These are phyloP conservation scores for Starmera amethionina DNA, from an alignment of 805 yeast species.

Conservation along the genomic window DNA sequence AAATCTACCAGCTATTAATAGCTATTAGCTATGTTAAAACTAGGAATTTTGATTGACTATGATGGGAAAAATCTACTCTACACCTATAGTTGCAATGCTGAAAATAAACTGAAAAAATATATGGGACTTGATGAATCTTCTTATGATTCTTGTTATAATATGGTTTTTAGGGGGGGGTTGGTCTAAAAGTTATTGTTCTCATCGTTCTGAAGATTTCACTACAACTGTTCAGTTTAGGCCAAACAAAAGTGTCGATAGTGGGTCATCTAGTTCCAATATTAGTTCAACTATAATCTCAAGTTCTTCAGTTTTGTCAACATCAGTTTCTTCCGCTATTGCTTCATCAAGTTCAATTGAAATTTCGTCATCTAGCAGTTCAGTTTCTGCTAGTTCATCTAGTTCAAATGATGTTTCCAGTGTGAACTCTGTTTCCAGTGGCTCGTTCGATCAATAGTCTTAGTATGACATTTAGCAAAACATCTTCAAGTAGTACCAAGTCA, in stretches of 20 bases:
- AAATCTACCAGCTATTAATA: too few relatives aligned
- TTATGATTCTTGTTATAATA: not conserved
- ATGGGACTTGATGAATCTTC: not conserved
- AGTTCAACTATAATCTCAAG: not conserved
- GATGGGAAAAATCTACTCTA: constrained; percentile 3
- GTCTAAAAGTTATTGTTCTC: not conserved
- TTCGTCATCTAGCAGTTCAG: not conserved
- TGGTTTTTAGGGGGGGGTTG: not conserved
- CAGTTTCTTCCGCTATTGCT: not conserved
- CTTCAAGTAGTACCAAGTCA: not conserved
- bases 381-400: not conserved
- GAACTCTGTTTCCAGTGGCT: too few relatives aligned
- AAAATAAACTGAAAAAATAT: not conserved
- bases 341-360: not conserved
- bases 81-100: constrained; percentile 3
- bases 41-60: constrained; percentile 1
- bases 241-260: not conserved
- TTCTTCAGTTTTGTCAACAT: not conserved
- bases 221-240: not conserved
- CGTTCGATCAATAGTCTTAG: not conserved
- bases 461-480: not conserved
- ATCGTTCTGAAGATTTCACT: not conserved
- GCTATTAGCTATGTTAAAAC: too few relatives aligned
- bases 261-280: not conserved
- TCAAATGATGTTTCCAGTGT: not conserved